These are phyloP conservation scores for Picea sitchensis DNA, from an alignment of 75 land plant species.

Conservation along the genomic window DNA sequence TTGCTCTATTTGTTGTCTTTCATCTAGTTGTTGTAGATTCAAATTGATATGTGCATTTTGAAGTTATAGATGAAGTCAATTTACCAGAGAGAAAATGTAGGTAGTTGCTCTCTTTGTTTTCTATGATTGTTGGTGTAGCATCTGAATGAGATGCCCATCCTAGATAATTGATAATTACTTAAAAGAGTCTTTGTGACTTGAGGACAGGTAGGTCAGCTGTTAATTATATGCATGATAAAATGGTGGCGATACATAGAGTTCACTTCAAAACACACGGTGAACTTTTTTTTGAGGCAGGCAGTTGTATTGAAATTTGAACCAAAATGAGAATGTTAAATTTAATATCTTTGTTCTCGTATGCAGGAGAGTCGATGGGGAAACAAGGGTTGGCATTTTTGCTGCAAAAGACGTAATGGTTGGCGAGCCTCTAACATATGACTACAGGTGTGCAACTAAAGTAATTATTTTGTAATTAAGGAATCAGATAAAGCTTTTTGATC, in stretches of 20 bases:
- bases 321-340: neutral
- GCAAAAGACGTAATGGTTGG: constrained; percentile 61
- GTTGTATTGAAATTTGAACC: neutral
- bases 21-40: neutral
- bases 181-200: neutral
- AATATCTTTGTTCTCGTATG: neutral
- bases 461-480: neutral
- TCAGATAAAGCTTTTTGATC: neutral
- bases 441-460: constrained; percentile 53
- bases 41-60: neutral
- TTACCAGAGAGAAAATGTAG: neutral
- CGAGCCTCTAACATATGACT: constrained; percentile 95
- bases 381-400: constrained; percentile 92
- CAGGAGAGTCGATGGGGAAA: constrained; percentile 97
- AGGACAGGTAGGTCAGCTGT: neutral
- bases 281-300: neutral
- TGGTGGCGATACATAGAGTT: neutral
- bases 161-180: neutral
- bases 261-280: neutral
- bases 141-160: neutral
- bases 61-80: neutral
- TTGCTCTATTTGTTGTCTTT: neutral
- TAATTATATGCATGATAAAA: neutral
- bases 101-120: neutral
- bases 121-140: neutral